Percentiles rank a stretch among this genome's conserved stretches.
phyloP scores from a whole-genome alignment of 2,329 filamentous ascomycete genomes.

The Aspergillus brasiliensis region DNA sequence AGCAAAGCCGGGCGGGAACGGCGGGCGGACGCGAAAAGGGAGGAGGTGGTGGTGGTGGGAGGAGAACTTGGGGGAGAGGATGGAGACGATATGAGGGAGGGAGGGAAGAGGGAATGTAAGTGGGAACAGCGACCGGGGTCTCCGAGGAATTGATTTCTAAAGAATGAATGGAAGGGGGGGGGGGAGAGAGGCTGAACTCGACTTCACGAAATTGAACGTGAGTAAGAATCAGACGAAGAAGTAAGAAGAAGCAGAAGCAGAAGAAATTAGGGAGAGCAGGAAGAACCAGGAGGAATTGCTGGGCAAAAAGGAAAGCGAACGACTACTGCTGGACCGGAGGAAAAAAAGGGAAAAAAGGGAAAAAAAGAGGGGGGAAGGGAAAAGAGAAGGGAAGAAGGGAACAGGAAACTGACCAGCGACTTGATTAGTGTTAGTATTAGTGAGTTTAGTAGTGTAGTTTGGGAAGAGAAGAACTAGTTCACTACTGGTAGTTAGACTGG shows the following conservation, averaged over 20 bases:
- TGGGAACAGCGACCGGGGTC: conserved; percentile 6
- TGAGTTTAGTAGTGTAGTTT: too few relatives aligned
- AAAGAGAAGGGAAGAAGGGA: not conserved
- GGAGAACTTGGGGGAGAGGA: not conserved
- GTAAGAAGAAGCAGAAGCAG: not conserved
- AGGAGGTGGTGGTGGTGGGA: conserved; percentile 8
- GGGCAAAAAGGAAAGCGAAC: not conserved
- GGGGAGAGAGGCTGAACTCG: not conserved
- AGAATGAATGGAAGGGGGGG: not conserved
- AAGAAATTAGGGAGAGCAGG: not conserved
- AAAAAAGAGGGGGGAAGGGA: not conserved
- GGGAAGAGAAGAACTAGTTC: too few relatives aligned
- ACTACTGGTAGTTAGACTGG: too few relatives aligned
- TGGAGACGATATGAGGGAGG: conserved; percentile 14
- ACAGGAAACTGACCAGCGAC: not conserved
- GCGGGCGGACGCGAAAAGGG: conserved; percentile 13
- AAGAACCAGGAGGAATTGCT: not conserved
- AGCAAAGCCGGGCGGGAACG: not conserved
- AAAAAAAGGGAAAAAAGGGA: not conserved
- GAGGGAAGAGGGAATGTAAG: conserved; percentile 11
- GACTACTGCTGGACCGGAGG: not conserved
- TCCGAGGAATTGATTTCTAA: conserved; percentile 1
- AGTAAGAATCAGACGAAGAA: not conserved
- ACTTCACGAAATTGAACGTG: too few relatives aligned
- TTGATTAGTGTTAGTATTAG: not conserved